Evolutionary conservation across 202 grass and related monocot species (phyloP).

Genomic region (Carex sylvatica): DNA sequence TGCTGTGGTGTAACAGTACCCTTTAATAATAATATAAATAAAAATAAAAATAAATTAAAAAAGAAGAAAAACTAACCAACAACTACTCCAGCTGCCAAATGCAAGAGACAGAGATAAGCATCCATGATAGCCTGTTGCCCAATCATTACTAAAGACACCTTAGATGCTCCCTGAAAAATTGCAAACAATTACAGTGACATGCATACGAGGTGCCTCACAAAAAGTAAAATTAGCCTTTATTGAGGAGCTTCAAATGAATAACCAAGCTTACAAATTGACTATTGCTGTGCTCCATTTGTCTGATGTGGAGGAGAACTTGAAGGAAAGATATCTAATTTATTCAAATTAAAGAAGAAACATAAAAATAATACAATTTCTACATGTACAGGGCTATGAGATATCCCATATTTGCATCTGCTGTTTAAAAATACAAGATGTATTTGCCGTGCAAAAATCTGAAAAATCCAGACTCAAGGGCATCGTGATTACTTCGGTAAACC

Average conservation of each 20-base stretch:
- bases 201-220: not conserved
- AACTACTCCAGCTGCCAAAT: conserved; percentile 93
- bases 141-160: conserved; percentile 98
- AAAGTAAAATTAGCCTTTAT: conserved; percentile 6
- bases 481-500: not conserved
- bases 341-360: conserved; percentile 45
- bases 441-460: not conserved
- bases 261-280: conserved; percentile 78
- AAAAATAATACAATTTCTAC: not conserved
- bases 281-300: conserved; percentile 99
- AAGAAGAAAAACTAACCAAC: conserved; percentile 65
- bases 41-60: too few relatives aligned
- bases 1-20: too few relatives aligned
- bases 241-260: conserved; percentile 21
- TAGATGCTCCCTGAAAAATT: conserved; percentile 73
- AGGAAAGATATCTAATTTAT: conserved; percentile 77
- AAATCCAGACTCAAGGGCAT: not conserved
- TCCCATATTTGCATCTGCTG: not conserved
- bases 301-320: conserved; percentile 90
- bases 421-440: not conserved
- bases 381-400: conserved; percentile 1
- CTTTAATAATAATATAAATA: too few relatives aligned
- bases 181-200: conserved; percentile 4
- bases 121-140: conserved; percentile 99
- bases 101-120: conserved; percentile 97